These are phyloP conservation scores for Ascoidea rubescens DNA, from an alignment of 805 yeast species.

Conservation along the genomic window DNA sequence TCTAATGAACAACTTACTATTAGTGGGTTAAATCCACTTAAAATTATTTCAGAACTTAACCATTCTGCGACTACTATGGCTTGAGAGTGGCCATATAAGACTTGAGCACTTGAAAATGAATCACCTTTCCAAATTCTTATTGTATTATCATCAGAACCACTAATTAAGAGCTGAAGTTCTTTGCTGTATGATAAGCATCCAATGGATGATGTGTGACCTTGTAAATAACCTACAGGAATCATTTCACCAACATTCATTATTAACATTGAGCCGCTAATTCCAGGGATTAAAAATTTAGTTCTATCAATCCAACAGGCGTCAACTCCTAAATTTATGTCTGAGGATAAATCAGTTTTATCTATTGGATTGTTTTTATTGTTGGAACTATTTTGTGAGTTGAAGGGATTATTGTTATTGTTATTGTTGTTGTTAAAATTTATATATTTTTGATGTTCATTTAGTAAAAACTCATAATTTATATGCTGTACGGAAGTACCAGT, in stretches of 20 bases:
- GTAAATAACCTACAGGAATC: slow-evolving; percentile 33
- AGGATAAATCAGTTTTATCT: not conserved
- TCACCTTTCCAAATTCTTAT: slow-evolving; percentile 68
- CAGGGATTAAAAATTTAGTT: slow-evolving; percentile 58
- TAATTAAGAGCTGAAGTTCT: slow-evolving; percentile 40
- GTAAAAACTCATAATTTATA: slow-evolving; percentile 20
- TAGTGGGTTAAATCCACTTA: slow-evolving; percentile 4
- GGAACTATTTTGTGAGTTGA: not conserved
- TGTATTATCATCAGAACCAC: slow-evolving; percentile 66
- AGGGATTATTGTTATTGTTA: slow-evolving; percentile 11
- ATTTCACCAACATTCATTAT: slow-evolving; percentile 36
- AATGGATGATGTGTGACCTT: slow-evolving; percentile 55
- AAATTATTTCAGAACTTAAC: slow-evolving; percentile 26
- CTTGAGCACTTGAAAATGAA: slow-evolving; percentile 35
- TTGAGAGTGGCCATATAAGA: slow-evolving; percentile 39
- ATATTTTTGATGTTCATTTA: not conserved
- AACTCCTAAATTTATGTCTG: slow-evolving; percentile 21
- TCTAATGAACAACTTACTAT: slow-evolving; percentile 64
- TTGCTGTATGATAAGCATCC: slow-evolving; percentile 41
- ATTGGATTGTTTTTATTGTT: not conserved
- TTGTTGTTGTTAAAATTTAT: slow-evolving; percentile 9
- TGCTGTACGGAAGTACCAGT: slow-evolving; percentile 36
- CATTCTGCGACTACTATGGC: slow-evolving; percentile 44
- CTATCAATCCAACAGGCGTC: slow-evolving; percentile 68
- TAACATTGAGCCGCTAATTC: slow-evolving; percentile 35